Percentiles rank a stretch among this genome's conserved stretches.
Conservation (phyloP, 257 asterid species). For the Ballota nigra region DNA sequence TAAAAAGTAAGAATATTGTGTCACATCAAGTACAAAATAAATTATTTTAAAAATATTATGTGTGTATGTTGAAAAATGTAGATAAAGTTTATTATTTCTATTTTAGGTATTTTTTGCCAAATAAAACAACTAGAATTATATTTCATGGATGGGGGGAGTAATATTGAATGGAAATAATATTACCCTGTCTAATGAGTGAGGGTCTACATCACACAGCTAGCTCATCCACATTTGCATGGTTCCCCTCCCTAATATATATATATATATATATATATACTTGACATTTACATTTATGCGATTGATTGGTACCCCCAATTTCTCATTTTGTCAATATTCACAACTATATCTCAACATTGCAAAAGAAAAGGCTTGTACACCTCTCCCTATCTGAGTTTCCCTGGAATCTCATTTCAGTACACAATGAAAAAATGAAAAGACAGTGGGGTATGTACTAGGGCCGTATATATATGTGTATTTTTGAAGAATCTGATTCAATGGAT, state of each 20-base stretch:
- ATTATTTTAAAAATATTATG: too few species aligned
- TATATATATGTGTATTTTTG: not conserved
- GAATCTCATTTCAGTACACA: not conserved
- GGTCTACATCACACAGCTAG: too few species aligned
- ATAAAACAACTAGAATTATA: too few species aligned
- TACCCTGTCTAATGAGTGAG: too few species aligned
- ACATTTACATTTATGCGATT: not conserved
- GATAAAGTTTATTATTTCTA: too few species aligned
- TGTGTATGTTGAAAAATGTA: too few species aligned
- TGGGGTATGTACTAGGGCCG: not conserved
- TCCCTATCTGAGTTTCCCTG: not conserved
- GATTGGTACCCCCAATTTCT: conserved; percentile 3
- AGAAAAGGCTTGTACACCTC: not conserved
- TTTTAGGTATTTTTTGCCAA: too few species aligned
- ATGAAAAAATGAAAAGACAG: not conserved
- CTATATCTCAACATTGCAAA: not conserved
- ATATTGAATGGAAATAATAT: too few species aligned
- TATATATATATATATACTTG: too few species aligned
- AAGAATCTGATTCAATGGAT: conserved; percentile 25
- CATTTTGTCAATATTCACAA: not conserved
- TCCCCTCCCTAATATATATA: not conserved
- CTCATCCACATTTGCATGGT: not conserved
- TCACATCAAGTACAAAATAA: too few species aligned
- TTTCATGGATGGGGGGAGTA: too few species aligned
- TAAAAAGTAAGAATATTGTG: too few species aligned